Conservation (phyloP, 441 rosid species). For the Caryocar brasiliense region DNA sequence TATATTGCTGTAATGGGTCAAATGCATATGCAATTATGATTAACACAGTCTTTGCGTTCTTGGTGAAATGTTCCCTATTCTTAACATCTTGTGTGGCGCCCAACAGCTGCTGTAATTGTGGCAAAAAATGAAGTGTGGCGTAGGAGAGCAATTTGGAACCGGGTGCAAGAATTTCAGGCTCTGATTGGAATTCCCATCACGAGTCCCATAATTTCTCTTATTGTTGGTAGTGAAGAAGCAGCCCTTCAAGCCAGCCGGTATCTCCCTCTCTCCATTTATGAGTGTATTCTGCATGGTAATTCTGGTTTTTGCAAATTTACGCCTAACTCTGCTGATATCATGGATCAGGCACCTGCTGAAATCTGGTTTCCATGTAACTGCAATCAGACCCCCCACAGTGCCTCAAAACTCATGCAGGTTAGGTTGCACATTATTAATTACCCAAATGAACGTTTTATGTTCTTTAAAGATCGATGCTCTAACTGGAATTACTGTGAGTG, state of each 20-base stretch:
- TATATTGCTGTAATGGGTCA: neutral
- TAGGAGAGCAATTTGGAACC: slow-evolving; percentile 67
- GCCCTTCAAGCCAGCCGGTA: slow-evolving; percentile 81
- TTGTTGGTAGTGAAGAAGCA: slow-evolving; percentile 77
- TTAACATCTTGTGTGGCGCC: slow-evolving; percentile 17
- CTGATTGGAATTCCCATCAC: slow-evolving; percentile 62
- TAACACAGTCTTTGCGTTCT: slow-evolving; percentile 3
- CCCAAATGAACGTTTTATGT: neutral
- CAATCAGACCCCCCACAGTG: slow-evolving; percentile 93
- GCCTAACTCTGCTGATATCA: slow-evolving; percentile 7
- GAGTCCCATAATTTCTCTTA: slow-evolving; percentile 75
- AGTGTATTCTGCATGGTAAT: too few species aligned
- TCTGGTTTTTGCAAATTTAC: too few species aligned
- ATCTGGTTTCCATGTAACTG: slow-evolving; percentile 87
- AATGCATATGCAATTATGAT: too few species aligned
- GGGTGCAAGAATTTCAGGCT: slow-evolving; percentile 57
- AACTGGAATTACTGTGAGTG: too few species aligned
- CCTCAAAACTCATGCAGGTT: slow-evolving; percentile 97
- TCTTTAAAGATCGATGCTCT: neutral
- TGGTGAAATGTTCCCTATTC: neutral
- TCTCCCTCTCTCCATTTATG: slow-evolving; percentile 15
- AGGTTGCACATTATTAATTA: neutral
- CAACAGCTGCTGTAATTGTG: slow-evolving; percentile 72
- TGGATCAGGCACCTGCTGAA: slow-evolving; percentile 51
- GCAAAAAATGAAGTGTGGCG: slow-evolving; percentile 80